A percentile compares a stretch with the other conserved stretches of the same genome.
phyloP scores from a whole-genome alignment of 306 rosid genomes.

The Prunus padus region DNA sequence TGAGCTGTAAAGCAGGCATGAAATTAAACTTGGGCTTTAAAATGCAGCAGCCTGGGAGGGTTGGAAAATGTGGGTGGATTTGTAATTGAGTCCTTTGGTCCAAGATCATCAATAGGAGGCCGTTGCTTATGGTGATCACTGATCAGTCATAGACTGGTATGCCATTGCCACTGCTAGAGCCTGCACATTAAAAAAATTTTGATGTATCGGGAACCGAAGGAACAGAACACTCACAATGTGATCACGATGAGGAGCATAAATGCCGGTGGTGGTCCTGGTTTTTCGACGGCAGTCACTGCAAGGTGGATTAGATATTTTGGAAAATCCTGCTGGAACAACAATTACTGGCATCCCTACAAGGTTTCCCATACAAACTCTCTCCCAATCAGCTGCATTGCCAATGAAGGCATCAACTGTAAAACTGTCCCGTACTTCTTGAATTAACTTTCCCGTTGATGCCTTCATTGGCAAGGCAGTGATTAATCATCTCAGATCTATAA shows the following conservation, averaged over 20 bases:
- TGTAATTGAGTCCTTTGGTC: conserved; percentile 44
- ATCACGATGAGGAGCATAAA: conserved; percentile 57
- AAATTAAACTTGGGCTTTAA: background rate
- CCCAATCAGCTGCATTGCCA: conserved; percentile 80
- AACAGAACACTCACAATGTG: conserved; percentile 40
- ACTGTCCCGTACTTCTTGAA: conserved; percentile 51
- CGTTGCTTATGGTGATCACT: conserved; percentile 66
- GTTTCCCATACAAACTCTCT: conserved; percentile 72
- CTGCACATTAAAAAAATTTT: conserved; percentile 17
- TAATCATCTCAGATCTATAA: conserved; percentile 1
- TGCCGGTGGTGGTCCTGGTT: conserved; percentile 48
- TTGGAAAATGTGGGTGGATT: conserved; percentile 24
- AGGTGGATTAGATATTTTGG: conserved; percentile 46
- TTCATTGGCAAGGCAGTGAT: too few species aligned
- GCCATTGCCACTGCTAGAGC: conserved; percentile 74
- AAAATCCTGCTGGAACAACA: conserved; percentile 63
- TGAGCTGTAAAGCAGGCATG: background rate
- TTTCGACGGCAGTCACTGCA: conserved; percentile 36
- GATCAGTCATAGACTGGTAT: conserved; percentile 62
- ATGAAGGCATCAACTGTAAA: conserved; percentile 65
- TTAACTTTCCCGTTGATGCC: conserved; percentile 40
- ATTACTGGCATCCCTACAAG: conserved; percentile 71
- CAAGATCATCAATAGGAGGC: conserved; percentile 60
- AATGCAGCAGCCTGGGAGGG: conserved; percentile 36
- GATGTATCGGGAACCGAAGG: too few species aligned